Percentiles rank a stretch among this genome's conserved stretches.
Conservation (phyloP, 2,329 filamentous ascomycete genomes). For the Beauveria caledonica region DNA sequence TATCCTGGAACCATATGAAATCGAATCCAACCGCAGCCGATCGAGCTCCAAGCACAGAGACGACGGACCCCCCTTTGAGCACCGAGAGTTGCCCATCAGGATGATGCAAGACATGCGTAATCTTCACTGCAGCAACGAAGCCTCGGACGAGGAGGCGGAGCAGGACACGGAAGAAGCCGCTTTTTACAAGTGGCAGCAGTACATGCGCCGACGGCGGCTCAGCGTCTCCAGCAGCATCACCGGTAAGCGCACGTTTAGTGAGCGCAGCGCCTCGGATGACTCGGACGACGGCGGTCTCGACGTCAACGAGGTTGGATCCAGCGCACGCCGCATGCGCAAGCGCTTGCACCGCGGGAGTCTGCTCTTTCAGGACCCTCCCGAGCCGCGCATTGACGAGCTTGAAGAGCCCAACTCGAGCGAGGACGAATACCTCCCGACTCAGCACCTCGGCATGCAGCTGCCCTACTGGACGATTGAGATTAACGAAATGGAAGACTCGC, state of each 20-base stretch:
- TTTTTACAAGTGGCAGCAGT: slow-evolving; percentile 33
- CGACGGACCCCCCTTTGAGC: slow-evolving; percentile 15
- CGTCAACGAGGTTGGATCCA: slow-evolving; percentile 35
- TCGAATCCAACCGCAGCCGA: slow-evolving; percentile 38
- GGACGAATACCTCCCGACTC: slow-evolving; percentile 32
- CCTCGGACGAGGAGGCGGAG: slow-evolving; percentile 27
- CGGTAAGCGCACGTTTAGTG: slow-evolving; percentile 46
- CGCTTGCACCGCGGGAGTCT: slow-evolving; percentile 38
- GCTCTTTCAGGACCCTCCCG: slow-evolving; percentile 42
- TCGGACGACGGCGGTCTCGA: slow-evolving; percentile 32
- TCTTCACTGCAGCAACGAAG: slow-evolving; percentile 36
- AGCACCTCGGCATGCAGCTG: slow-evolving; percentile 38
- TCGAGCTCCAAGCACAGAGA: slow-evolving; percentile 26
- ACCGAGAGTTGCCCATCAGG: slow-evolving; percentile 30
- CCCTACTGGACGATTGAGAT: slow-evolving; percentile 43
- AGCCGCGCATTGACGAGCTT: slow-evolving; percentile 43
- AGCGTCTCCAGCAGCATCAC: slow-evolving; percentile 44
- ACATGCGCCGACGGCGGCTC: slow-evolving; percentile 36
- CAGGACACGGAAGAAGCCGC: slow-evolving; percentile 29
- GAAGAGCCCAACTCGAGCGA: slow-evolving; percentile 44
- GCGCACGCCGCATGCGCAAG: slow-evolving; percentile 39
- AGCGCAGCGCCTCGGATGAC: slow-evolving; percentile 43
- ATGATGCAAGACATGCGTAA: slow-evolving; percentile 38
- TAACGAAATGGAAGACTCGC: slow-evolving; percentile 37
- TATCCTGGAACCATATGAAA: slow-evolving; percentile 35